Evolutionary conservation across 2,329 filamentous ascomycete species (phyloP).

Genomic region (Neophaeococcomyces mojaviensis): DNA sequence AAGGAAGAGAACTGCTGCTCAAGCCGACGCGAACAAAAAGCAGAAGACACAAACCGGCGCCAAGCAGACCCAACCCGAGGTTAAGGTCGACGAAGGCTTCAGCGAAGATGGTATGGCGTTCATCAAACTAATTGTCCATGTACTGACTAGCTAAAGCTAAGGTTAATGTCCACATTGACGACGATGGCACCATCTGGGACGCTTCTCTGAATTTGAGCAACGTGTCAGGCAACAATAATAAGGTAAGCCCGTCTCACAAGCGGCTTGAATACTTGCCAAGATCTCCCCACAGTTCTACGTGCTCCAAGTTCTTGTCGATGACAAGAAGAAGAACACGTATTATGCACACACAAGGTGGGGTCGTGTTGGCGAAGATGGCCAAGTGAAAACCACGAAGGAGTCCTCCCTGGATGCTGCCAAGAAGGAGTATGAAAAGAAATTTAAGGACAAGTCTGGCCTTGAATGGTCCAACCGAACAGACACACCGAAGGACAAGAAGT

Average conservation of each 20-base stretch:
- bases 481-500: slow-evolving; percentile 51
- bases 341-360: slow-evolving; percentile 72
- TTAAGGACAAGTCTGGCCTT: slow-evolving; percentile 49
- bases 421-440: slow-evolving; percentile 46
- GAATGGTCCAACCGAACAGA: slow-evolving; percentile 40
- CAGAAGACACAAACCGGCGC: slow-evolving; percentile 3
- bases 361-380: slow-evolving; percentile 55
- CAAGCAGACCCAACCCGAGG: not conserved
- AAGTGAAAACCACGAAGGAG: slow-evolving; percentile 33
- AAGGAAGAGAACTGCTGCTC: slow-evolving; percentile 5
- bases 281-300: slow-evolving; percentile 1
- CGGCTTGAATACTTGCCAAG: not conserved
- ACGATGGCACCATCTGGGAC: slow-evolving; percentile 62
- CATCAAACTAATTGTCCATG: not conserved
- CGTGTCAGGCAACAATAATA: slow-evolving; percentile 28
- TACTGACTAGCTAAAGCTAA: slow-evolving; percentile 29
- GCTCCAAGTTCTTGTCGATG: slow-evolving; percentile 26
- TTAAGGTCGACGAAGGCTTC: slow-evolving; percentile 8
- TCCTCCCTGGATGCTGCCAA: slow-evolving; percentile 33
- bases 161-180: slow-evolving; percentile 58
- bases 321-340: slow-evolving; percentile 34
- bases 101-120: slow-evolving; percentile 2
- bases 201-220: slow-evolving; percentile 74
- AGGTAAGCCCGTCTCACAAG: slow-evolving; percentile 55
- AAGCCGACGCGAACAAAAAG: slow-evolving; percentile 2